Evolutionary conservation across 257 asterid species (phyloP), one percentile per base, ranked within the genome.

Genomic region (Vinca minor): DNA sequence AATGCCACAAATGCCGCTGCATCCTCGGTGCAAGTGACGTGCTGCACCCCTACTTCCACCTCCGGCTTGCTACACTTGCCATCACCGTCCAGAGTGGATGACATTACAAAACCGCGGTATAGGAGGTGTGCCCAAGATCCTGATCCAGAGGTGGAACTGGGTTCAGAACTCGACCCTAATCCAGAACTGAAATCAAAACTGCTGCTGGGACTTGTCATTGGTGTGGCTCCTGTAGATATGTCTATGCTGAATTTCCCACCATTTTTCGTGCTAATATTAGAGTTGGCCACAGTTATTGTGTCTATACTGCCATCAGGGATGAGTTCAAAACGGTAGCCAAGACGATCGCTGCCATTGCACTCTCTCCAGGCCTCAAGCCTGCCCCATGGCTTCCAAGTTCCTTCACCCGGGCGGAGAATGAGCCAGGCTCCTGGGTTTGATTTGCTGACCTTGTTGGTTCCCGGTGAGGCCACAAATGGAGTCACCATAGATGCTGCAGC

Each of bases 351-450:
- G n/a, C n/a, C 79, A 11, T 50, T 67, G 28, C 73, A 49, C 41
- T 86, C 90, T 25, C 94, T 73, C 97, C 98, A 93, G 0, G 97
- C 97, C 78, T 93, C 97, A 3, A 93, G 91, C 8, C 96, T 90
- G 41, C 97, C 98, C 98, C 98, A 93, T 0, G 98, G 98, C 76
- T 75, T 78, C 97, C 96, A 93, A 1, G 97, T 89, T 67, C 80
- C 76, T 18, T 84, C 81, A 28, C 89, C 95, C 13, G 97, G 95
- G 0, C 96, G 81, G 65, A 93, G 97, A 21, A 93, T 89, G 59
- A 93, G 96, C 97, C 98, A 93, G 0, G 97, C 96, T 1, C 98
- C 98, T 0, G 98, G 98, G 50, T 89, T 93, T 26, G 98, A 85
- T 50, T 76, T 66, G 64, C 96, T 84, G 67, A 93, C 98, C 14